Evolutionary conservation across 2,329 filamentous ascomycete species (phyloP).

Genomic region (Neonectria punicea): DNA sequence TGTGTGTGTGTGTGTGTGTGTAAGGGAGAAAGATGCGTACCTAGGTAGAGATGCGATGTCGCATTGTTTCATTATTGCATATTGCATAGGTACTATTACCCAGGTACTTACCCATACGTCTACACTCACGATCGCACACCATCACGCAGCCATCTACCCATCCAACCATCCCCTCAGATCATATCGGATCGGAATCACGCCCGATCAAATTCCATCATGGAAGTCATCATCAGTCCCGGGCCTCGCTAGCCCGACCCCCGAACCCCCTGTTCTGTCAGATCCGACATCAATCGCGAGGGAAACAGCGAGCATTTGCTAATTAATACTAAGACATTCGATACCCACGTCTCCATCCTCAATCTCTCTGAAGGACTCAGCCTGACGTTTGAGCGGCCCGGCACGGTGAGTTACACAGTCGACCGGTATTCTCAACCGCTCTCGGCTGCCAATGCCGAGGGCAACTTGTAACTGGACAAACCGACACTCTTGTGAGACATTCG

Average conservation of each 20-base stretch:
- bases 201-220: conserved; percentile 3
- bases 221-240: conserved; percentile 11
- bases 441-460: conserved; percentile 11
- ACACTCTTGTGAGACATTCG: neutral
- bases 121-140: neutral
- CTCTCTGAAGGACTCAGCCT: conserved; percentile 1
- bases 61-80: conserved; percentile 3
- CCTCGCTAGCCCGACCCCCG: conserved; percentile 23
- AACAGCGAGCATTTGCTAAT: conserved; percentile 5
- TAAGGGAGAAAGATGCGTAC: neutral
- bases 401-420: neutral
- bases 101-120: neutral
- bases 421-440: conserved; percentile 1
- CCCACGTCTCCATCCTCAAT: neutral
- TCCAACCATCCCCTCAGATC: neutral
- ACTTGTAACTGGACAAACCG: neutral
- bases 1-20: neutral
- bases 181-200: conserved; percentile 12
- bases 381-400: conserved; percentile 14
- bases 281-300: too few relatives aligned
- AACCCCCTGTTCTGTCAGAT: conserved; percentile 6
- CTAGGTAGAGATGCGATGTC: conserved; percentile 12
- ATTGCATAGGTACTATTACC: neutral
- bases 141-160: neutral
- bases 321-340: conserved; percentile 17